A percentile compares a stretch with the other conserved stretches of the same genome.
phyloP scores from a whole-genome alignment of 176 grass and related monocot genomes.

The Puccinellia tenuiflora region DNA sequence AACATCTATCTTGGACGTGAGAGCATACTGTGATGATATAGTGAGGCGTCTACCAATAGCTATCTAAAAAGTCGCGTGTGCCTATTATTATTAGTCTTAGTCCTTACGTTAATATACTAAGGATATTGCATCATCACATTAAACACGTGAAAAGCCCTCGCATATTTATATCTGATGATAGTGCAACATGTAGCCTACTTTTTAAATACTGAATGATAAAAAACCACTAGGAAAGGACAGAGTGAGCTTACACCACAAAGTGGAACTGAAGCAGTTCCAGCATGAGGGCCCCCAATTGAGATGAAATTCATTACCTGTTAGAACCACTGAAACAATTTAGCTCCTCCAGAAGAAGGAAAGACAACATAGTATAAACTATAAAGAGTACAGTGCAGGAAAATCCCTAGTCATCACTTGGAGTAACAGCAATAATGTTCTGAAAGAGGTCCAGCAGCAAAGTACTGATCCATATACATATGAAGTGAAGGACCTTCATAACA shows the following conservation, averaged over 20 bases:
- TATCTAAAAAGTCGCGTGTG: background rate
- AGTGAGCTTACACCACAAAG: conserved; percentile 77
- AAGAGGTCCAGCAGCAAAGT: background rate
- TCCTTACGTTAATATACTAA: background rate
- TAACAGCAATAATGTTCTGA: background rate
- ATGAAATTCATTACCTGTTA: conserved; percentile 95
- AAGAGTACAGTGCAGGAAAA: background rate
- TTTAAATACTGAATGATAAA: background rate
- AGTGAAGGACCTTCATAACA: background rate
- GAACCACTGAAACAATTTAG: background rate
- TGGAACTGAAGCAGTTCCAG: conserved; percentile 95
- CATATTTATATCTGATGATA: background rate
- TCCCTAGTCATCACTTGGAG: background rate
- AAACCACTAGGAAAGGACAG: conserved; percentile 8
- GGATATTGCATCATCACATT: background rate
- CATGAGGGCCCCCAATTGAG: conserved; percentile 89
- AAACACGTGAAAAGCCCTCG: background rate
- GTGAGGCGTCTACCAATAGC: background rate
- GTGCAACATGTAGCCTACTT: background rate
- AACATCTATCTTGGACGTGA: conserved; percentile 21
- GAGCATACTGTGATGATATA: background rate
- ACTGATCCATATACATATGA: background rate
- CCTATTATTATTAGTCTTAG: background rate
- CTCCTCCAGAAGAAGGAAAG: background rate
- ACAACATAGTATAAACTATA: background rate